Percentiles rank a stretch among this genome's conserved stretches.
phyloP scores from a whole-genome alignment of 2,329 filamentous ascomycete genomes.

The Xylariomycetidae sp. region DNA sequence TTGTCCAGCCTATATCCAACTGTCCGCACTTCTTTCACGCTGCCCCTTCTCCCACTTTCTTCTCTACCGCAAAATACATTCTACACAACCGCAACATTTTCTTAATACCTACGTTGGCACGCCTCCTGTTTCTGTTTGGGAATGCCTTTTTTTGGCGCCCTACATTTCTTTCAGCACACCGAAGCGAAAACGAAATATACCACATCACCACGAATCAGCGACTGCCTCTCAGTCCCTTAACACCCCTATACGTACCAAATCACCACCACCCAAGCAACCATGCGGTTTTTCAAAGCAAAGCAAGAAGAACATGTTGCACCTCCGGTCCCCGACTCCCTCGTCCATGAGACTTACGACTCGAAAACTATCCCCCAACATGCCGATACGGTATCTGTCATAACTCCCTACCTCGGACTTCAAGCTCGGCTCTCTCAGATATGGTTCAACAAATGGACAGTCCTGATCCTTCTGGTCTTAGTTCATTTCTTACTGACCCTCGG shows the following conservation, averaged over 20 bases:
- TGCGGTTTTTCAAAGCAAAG: no score
- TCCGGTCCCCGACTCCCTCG: slow-evolving; percentile 8
- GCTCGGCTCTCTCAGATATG: slow-evolving; percentile 91
- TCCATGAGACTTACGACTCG: slow-evolving; percentile 25
- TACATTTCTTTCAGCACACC: no score
- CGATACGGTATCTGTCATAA: slow-evolving; percentile 38
- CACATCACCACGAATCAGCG: no score
- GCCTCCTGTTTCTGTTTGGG: not conserved
- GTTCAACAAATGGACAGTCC: slow-evolving; percentile 95
- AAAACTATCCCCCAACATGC: slow-evolving; percentile 1
- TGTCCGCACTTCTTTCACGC: no score
- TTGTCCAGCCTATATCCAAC: no score
- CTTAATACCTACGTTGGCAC: not conserved
- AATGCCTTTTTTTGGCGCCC: not conserved
- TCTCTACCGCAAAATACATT: no score
- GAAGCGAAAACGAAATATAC: no score
- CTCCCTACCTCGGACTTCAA: slow-evolving; percentile 86
- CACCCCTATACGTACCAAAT: no score
- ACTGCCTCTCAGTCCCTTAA: no score
- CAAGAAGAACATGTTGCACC: not conserved
- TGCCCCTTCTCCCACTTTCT: no score
- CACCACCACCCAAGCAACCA: no score
- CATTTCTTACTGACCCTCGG: slow-evolving; percentile 73
- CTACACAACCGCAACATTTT: no score
- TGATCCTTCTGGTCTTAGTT: slow-evolving; percentile 79